Evolutionary conservation across 179 eudicot genomes (phyloP).

Genomic region (Silene noctiflora): DNA sequence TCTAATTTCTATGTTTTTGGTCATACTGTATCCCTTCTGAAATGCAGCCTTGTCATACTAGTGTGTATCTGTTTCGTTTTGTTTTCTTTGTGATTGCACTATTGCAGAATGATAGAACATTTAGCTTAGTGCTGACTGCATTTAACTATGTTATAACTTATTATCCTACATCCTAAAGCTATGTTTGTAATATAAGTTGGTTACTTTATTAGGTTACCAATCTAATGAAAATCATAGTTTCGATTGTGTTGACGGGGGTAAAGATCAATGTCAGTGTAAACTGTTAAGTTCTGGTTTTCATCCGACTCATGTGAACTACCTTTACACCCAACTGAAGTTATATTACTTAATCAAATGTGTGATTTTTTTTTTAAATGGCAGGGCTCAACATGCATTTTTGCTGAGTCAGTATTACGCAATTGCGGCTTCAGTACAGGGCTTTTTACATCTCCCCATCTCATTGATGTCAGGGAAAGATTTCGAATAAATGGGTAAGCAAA

Average conservation of each 20-base stretch:
- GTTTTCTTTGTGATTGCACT: background rate
- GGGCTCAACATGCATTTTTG: constrained; percentile 94
- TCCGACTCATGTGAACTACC: background rate
- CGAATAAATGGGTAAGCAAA: constrained; percentile 74
- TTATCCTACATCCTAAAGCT: background rate
- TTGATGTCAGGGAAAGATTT: constrained; percentile 98
- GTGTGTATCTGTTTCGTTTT: background rate
- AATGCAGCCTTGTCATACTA: background rate
- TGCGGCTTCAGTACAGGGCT: constrained; percentile 97
- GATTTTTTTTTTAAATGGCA: constrained; percentile 20
- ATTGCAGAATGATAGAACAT: background rate
- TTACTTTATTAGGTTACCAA: background rate
- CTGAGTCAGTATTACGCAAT: constrained; percentile 85
- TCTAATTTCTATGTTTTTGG: background rate
- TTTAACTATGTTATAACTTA: background rate
- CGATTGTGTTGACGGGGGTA: background rate
- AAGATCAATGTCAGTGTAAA: background rate
- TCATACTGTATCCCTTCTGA: background rate
- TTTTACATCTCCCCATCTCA: constrained; percentile 98
- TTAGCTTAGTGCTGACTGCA: background rate
- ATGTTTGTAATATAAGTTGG: background rate
- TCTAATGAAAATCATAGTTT: background rate
- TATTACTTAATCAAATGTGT: background rate
- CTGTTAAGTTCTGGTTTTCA: background rate
- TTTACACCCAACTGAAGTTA: background rate